These are phyloP conservation scores for Durusdinium trenchii DNA, from an alignment of 73 alveolate genomes.

Conservation along the genomic window DNA sequence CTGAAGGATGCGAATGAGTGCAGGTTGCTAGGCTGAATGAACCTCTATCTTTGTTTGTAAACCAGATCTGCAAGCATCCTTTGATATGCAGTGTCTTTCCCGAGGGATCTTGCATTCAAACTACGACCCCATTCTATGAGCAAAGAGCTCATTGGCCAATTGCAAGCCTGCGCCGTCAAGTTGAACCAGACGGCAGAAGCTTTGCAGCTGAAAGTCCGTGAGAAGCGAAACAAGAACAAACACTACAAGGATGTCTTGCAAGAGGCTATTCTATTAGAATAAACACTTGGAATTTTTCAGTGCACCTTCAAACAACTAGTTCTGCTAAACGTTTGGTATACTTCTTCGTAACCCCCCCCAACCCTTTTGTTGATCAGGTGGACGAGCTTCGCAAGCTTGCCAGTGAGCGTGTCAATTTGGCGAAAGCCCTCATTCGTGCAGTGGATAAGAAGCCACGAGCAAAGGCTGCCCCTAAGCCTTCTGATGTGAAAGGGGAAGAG, in stretches of 20 bases:
- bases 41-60: too few relatives aligned
- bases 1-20: conserved; percentile 1
- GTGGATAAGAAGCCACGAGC: background rate
- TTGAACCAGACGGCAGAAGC: background rate
- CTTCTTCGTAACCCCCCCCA: too few relatives aligned
- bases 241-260: background rate
- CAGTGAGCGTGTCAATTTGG: background rate
- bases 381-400: background rate
- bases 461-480: too few relatives aligned
- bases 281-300: background rate
- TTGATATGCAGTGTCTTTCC: background rate
- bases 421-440: conserved; percentile 39
- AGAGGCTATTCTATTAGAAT: background rate
- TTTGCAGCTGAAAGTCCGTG: background rate
- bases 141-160: background rate
- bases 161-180: background rate
- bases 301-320: background rate
- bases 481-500: too few relatives aligned
- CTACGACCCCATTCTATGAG: background rate
- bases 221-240: conserved; percentile 1
- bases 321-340: too few relatives aligned
- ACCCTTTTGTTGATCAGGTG: background rate
- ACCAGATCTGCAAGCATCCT: background rate
- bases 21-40: background rate
- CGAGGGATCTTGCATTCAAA: conserved; percentile 2